Conservation (phyloP, 306 rosid species). For the Acmispon strigosus region DNA sequence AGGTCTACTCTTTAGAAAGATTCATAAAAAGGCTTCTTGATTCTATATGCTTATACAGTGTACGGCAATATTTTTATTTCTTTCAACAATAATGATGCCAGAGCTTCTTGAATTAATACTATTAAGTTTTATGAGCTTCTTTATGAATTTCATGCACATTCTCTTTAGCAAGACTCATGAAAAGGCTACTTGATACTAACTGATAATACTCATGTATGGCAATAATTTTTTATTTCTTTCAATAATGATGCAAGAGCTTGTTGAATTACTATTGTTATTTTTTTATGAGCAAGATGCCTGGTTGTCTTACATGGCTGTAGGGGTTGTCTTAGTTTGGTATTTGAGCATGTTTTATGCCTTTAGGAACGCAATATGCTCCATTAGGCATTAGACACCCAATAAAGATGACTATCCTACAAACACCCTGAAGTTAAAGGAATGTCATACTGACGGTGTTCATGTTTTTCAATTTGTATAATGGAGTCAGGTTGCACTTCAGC, state of each 20-base stretch:
- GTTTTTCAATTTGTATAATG: background rate
- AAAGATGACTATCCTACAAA: background rate
- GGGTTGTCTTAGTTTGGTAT: background rate
- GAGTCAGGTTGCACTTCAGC: background rate
- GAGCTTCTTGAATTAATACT: background rate
- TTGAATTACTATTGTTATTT: background rate
- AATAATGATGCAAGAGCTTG: background rate
- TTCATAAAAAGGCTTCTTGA: background rate
- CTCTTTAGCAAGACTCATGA: no score
- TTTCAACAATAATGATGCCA: background rate
- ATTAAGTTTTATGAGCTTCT: background rate
- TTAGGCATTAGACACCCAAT: background rate
- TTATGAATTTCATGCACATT: no score
- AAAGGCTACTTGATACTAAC: no score
- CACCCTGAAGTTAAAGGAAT: conserved; percentile 8
- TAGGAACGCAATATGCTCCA: background rate
- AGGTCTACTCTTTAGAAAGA: background rate
- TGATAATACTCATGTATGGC: no score
- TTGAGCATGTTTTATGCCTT: background rate
- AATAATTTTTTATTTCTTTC: background rate
- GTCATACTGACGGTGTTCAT: background rate
- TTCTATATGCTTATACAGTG: background rate
- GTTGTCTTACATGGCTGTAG: conserved; percentile 6
- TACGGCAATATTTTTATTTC: background rate
- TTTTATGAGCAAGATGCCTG: background rate